Conservation (phyloP, 345 rosid genomes). For the Brassica cretica region DNA sequence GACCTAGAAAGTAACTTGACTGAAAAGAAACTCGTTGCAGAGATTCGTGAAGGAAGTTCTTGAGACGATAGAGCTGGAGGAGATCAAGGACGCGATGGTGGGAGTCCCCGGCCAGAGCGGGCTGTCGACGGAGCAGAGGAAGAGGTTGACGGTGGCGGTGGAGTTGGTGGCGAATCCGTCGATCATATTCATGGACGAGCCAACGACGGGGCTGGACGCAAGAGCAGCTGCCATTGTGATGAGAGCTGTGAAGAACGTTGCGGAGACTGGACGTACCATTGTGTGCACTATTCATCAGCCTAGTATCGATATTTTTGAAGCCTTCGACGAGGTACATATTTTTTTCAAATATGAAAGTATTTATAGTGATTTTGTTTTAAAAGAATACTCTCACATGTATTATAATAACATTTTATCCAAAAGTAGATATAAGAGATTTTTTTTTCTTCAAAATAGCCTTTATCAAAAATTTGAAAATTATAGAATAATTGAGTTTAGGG, state of each 20-base stretch:
- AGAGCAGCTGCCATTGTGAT: conserved; percentile 85
- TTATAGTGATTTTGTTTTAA: background rate
- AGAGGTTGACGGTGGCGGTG: conserved; percentile 72
- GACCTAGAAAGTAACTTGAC: background rate
- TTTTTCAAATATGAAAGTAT: background rate
- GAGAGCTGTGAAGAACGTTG: conserved; percentile 79
- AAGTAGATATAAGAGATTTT: too few species aligned
- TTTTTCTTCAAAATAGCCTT: conserved; percentile 2
- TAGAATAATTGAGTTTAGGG: too few species aligned
- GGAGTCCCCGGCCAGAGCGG: conserved; percentile 65
- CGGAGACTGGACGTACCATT: conserved; percentile 74
- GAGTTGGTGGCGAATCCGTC: conserved; percentile 85
- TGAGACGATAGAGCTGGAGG: conserved; percentile 72
- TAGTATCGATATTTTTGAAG: conserved; percentile 78
- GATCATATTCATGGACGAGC: conserved; percentile 86
- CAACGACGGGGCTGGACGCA: conserved; percentile 86
- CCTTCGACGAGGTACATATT: conserved; percentile 65
- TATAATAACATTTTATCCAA: too few species aligned
- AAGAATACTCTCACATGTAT: too few species aligned
- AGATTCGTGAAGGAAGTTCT: conserved; percentile 72
- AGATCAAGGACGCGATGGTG: conserved; percentile 64
- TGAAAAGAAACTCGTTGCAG: conserved; percentile 35
- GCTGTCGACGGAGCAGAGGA: conserved; percentile 79
- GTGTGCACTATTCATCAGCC: conserved; percentile 94
- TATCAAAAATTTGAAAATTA: too few species aligned